Conservation (phyloP, 139 green algal genomes). For the Pleodorina starrii region DNA sequence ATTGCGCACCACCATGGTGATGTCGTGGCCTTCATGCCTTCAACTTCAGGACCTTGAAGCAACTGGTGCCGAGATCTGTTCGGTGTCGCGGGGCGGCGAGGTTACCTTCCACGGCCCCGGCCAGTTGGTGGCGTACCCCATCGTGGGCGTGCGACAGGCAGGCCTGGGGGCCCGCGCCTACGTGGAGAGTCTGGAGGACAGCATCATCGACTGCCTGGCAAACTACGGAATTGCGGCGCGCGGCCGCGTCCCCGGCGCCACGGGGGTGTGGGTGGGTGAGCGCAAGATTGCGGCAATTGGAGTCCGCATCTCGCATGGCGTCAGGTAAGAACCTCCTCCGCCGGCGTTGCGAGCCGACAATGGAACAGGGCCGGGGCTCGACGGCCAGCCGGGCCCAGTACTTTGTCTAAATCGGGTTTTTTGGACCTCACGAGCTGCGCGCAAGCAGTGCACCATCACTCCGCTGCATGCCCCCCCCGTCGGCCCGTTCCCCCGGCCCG, state of each 20-base stretch:
- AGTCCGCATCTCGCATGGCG: slow-evolving; percentile 88
- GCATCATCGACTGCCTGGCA: slow-evolving; percentile 73
- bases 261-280: slow-evolving; percentile 92
- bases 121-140: slow-evolving; percentile 94
- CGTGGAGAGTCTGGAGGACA: slow-evolving; percentile 94
- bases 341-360: too few relatives aligned
- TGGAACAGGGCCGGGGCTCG: too few relatives aligned
- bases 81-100: slow-evolving; percentile 81
- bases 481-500: too few relatives aligned
- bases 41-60: slow-evolving; percentile 7
- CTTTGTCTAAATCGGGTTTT: too few relatives aligned
- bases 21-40: not conserved
- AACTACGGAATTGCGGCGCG: slow-evolving; percentile 60
- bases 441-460: too few relatives aligned
- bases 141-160: slow-evolving; percentile 79
- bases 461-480: too few relatives aligned
- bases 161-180: slow-evolving; percentile 84
- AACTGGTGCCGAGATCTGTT: slow-evolving; percentile 58
- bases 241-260: slow-evolving; percentile 64
- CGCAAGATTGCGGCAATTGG: slow-evolving; percentile 94
- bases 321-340: slow-evolving; percentile 72
- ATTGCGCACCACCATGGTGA: not conserved
- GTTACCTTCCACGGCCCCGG: slow-evolving; percentile 94
- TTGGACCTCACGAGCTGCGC: too few relatives aligned
- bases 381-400: too few relatives aligned